phyloP scores from a whole-genome alignment of 1,284 basidiomycete genomes.

The Xanthoconium separans region DNA sequence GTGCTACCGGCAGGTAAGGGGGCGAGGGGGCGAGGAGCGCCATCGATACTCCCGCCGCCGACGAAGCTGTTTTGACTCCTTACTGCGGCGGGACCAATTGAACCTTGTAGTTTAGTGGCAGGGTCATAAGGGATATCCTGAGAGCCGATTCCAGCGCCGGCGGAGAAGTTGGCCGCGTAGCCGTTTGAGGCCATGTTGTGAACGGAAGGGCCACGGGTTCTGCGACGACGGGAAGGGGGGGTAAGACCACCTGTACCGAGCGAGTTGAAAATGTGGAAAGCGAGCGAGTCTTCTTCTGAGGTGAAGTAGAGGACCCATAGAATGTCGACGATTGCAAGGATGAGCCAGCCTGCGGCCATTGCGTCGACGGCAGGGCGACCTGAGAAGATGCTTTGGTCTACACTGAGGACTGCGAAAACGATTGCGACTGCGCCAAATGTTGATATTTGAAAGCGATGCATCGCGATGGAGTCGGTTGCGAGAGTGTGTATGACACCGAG shows the following conservation, averaged over 20 bases:
- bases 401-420: constrained; percentile 83
- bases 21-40: constrained; percentile 44
- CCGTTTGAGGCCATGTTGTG: constrained; percentile 67
- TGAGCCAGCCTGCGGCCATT: constrained; percentile 91
- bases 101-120: constrained; percentile 48
- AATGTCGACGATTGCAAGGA: constrained; percentile 88
- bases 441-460: constrained; percentile 87
- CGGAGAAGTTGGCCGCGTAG: constrained; percentile 55
- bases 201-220: constrained; percentile 59
- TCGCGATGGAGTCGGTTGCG: constrained; percentile 79
- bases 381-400: constrained; percentile 65
- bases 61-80: constrained; percentile 66
- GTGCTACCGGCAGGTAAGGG: constrained; percentile 40
- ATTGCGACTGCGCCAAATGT: constrained; percentile 84
- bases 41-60: constrained; percentile 48
- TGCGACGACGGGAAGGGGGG: constrained; percentile 69
- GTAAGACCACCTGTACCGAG: constrained; percentile 86
- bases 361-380: constrained; percentile 62
- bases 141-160: constrained; percentile 65
- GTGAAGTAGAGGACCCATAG: constrained; percentile 97
- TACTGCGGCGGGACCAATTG: constrained; percentile 41
- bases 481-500: constrained; percentile 80
- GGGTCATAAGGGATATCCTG: constrained; percentile 58
- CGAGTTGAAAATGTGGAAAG: constrained; percentile 81
- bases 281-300: constrained; percentile 88